phyloP scores from a whole-genome alignment of 805 yeast species.

The Candida ortonii region DNA sequence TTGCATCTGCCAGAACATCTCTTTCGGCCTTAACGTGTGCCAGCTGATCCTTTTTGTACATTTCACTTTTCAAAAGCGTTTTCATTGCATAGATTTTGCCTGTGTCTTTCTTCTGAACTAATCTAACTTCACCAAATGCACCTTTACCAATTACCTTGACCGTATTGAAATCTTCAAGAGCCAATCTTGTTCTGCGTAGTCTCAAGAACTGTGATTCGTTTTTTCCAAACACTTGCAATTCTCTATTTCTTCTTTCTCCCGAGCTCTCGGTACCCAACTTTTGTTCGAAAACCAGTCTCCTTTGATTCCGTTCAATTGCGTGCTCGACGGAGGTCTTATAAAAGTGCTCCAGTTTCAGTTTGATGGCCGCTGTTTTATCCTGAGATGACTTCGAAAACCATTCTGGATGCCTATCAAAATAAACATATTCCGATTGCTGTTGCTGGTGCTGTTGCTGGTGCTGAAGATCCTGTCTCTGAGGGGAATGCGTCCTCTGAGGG shows the following conservation, averaged over 20 bases:
- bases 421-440: conserved; percentile 47
- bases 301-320: conserved; percentile 93
- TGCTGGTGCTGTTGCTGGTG: conserved; percentile 10
- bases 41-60: conserved; percentile 90
- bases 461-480: conserved; percentile 13
- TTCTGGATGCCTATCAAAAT: conserved; percentile 82
- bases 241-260: conserved; percentile 82
- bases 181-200: conserved; percentile 76
- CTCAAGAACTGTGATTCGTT: conserved; percentile 86
- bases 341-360: conserved; percentile 76
- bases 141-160: conserved; percentile 94
- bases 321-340: conserved; percentile 83
- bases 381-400: conserved; percentile 68
- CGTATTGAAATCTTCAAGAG: conserved; percentile 80
- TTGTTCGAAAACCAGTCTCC: conserved; percentile 82
- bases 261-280: conserved; percentile 67
- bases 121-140: conserved; percentile 94
- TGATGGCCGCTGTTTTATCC: conserved; percentile 81
- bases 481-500: conserved; percentile 16
- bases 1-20: conserved; percentile 88
- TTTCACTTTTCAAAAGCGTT: conserved; percentile 83
- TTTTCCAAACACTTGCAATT: conserved; percentile 76
- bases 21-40: conserved; percentile 96
- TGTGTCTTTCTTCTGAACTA: conserved; percentile 89
- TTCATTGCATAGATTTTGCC: conserved; percentile 95